A percentile compares a stretch with the other conserved stretches of the same genome.
Conservation (phyloP, 495 filamentous ascomycete species). For the Tirmania nivea region DNA sequence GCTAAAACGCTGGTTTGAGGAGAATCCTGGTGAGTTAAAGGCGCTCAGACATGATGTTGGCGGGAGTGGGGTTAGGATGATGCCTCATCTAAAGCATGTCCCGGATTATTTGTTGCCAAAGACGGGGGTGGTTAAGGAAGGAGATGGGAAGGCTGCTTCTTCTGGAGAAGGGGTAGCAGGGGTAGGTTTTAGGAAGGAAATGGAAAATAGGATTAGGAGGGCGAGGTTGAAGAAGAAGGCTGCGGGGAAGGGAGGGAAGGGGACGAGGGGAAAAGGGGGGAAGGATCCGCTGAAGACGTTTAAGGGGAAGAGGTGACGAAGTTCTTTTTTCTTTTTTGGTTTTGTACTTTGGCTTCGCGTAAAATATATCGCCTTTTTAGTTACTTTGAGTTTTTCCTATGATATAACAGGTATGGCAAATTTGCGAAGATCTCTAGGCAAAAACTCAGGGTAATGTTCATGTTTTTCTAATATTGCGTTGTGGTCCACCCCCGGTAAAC, state of each 20-base stretch:
- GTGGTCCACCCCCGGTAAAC: too few relatives aligned
- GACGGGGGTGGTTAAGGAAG: conserved; percentile 36
- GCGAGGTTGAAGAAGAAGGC: conserved; percentile 26
- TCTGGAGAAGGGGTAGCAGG: conserved; percentile 22
- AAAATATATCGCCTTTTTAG: too few relatives aligned
- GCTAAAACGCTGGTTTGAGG: conserved; percentile 84
- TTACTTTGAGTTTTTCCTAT: too few relatives aligned
- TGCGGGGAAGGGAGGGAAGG: conserved; percentile 30
- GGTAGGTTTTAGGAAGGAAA: conserved; percentile 51
- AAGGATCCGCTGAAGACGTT: conserved; percentile 79
- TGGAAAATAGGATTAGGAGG: conserved; percentile 51
- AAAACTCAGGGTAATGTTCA: too few relatives aligned
- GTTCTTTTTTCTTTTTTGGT: not conserved
- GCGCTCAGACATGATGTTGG: conserved; percentile 60
- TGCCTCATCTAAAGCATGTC: conserved; percentile 83
- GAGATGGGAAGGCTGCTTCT: conserved; percentile 26
- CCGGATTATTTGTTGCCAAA: conserved; percentile 81
- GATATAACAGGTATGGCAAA: too few relatives aligned
- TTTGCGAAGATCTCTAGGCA: too few relatives aligned
- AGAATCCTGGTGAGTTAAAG: conserved; percentile 73
- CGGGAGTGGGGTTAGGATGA: conserved; percentile 50
- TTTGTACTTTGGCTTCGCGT: not conserved
- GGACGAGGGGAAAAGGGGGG: conserved; percentile 28
- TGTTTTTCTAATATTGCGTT: too few relatives aligned
- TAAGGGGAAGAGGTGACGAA: conserved; percentile 26